These are phyloP conservation scores for Paramecium octaurelia DNA, from an alignment of 73 alveolate genomes.

Conservation along the genomic window DNA sequence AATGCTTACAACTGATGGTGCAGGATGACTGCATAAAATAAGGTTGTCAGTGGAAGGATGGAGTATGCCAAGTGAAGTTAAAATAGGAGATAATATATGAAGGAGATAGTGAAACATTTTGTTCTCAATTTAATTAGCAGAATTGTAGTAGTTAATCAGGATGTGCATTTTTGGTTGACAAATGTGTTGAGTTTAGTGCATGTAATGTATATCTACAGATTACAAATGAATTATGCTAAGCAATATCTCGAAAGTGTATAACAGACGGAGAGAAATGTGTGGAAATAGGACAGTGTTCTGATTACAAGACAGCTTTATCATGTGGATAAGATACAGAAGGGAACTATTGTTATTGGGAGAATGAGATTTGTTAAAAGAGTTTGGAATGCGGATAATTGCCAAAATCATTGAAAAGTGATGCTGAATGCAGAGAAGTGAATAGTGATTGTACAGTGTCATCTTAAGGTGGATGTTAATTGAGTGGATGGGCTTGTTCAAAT, in stretches of 20 bases:
- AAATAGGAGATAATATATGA: background rate
- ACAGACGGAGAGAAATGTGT: conserved; percentile 23
- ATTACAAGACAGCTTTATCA: background rate
- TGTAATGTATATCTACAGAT: background rate
- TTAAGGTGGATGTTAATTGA: background rate
- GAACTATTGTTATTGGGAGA: conserved; percentile 29
- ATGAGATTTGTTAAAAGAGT: background rate
- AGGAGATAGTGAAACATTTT: background rate
- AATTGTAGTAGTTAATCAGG: background rate
- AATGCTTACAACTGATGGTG: background rate
- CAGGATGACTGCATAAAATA: background rate
- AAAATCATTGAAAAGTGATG: background rate
- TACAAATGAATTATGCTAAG: background rate
- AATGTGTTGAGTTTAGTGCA: conserved; percentile 4
- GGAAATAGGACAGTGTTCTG: background rate
- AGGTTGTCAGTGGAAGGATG: background rate
- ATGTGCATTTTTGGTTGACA: background rate
- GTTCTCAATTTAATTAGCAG: background rate
- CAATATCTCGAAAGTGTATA: background rate
- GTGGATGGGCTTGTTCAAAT: background rate
- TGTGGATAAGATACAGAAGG: background rate
- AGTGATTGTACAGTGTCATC: background rate
- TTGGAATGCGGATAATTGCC: background rate
- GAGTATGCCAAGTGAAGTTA: background rate
- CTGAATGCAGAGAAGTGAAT: background rate